Evolutionary conservation across 2,329 filamentous ascomycete species (phyloP).

Genomic region (Thielaviopsis ethacetica): DNA sequence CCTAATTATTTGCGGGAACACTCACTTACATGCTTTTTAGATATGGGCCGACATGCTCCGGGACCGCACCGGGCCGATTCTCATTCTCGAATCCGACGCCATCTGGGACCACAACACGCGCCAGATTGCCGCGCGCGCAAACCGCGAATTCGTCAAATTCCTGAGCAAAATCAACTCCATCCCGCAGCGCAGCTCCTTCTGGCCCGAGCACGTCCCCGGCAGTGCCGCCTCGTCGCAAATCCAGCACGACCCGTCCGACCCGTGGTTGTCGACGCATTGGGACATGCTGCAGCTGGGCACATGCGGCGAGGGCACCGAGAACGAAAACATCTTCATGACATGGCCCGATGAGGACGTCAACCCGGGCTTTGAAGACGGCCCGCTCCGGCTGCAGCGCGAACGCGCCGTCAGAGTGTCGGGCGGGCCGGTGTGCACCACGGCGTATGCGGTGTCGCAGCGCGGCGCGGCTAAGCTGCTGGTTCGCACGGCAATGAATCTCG

Average conservation of each 20-base stretch:
- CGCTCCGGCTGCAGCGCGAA: constrained; percentile 11
- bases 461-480: constrained; percentile 18
- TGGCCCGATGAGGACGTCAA: background rate
- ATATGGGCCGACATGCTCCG: constrained; percentile 17
- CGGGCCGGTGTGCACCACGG: constrained; percentile 16
- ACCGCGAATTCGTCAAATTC: constrained; percentile 14
- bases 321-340: constrained; percentile 1
- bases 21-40: constrained; percentile 5
- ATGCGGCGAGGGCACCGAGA: constrained; percentile 14
- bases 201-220: background rate
- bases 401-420: constrained; percentile 15
- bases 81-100: constrained; percentile 19
- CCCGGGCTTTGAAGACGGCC: constrained; percentile 7
- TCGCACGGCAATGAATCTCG: constrained; percentile 14
- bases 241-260: constrained; percentile 8
- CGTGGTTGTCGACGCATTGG: constrained; percentile 15
- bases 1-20: background rate
- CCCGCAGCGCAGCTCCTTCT: background rate
- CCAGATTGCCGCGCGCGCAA: constrained; percentile 15
- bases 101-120: constrained; percentile 17
- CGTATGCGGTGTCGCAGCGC: constrained; percentile 16
- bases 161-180: constrained; percentile 12
- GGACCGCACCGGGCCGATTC: constrained; percentile 13
- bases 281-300: constrained; percentile 15
- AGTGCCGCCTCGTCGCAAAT: background rate